Percentiles rank a stretch among this genome's conserved stretches.
Evolutionary conservation across 352 stramenopile species (phyloP).

Genomic region (Pythium vanterpoolii): DNA sequence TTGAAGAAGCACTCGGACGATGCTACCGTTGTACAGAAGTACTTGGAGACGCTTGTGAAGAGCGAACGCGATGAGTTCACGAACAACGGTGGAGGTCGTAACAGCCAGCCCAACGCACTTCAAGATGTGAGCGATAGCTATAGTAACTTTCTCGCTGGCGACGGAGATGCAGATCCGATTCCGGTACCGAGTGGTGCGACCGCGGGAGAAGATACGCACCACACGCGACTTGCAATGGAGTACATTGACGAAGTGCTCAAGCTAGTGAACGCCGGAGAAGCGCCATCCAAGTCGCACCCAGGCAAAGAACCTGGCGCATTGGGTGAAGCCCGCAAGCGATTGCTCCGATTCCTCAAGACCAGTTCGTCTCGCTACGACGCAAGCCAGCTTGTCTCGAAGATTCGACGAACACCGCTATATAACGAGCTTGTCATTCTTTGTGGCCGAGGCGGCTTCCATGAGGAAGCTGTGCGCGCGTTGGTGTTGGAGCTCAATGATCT

Average conservation of each 20-base stretch:
- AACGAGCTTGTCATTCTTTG: constrained; percentile 87
- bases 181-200: constrained; percentile 12
- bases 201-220: constrained; percentile 58
- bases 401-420: constrained; percentile 69
- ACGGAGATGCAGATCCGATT: constrained; percentile 47
- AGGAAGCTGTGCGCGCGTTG: constrained; percentile 72
- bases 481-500: constrained; percentile 81
- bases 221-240: constrained; percentile 81
- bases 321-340: constrained; percentile 68
- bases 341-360: constrained; percentile 81
- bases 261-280: constrained; percentile 59
- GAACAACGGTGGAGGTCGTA: constrained; percentile 9
- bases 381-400: constrained; percentile 64
- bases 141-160: constrained; percentile 72
- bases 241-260: constrained; percentile 85
- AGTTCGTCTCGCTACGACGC: constrained; percentile 78
- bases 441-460: constrained; percentile 71
- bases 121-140: constrained; percentile 74
- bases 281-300: constrained; percentile 78
- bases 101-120: constrained; percentile 6
- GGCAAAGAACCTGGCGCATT: constrained; percentile 71
- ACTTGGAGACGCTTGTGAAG: constrained; percentile 80
- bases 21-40: constrained; percentile 69
- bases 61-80: constrained; percentile 28
- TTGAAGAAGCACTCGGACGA: constrained; percentile 75